Percentiles rank a stretch among this genome's conserved stretches.
These are phyloP conservation scores for Pseudoneurospora amorphoporcata DNA, from an alignment of 495 filamentous ascomycete species.

Conservation along the genomic window DNA sequence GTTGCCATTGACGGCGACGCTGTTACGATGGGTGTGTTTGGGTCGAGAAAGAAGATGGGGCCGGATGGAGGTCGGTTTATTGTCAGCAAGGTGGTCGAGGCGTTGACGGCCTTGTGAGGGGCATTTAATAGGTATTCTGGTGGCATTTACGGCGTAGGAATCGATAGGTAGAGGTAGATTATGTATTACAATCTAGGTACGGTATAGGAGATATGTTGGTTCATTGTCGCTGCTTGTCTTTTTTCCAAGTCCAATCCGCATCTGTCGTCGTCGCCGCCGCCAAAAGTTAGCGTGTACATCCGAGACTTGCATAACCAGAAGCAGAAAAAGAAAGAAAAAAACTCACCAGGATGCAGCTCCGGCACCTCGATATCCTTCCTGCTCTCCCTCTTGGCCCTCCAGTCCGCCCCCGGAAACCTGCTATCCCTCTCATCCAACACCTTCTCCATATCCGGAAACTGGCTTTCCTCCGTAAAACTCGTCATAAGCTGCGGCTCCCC, in stretches of 20 bases:
- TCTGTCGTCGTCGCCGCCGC: background rate
- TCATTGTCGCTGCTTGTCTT: background rate
- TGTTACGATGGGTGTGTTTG: slow-evolving; percentile 48
- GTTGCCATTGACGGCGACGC: slow-evolving; percentile 30
- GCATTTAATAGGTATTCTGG: background rate
- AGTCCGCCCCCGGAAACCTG: slow-evolving; percentile 49
- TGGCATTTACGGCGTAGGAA: background rate
- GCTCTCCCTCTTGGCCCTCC: slow-evolving; percentile 49
- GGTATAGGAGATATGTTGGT: background rate
- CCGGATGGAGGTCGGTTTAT: background rate
- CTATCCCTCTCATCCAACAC: slow-evolving; percentile 53
- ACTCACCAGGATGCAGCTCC: slow-evolving; percentile 43
- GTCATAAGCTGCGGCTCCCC: slow-evolving; percentile 71
- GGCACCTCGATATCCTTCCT: slow-evolving; percentile 51
- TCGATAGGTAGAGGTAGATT: background rate
- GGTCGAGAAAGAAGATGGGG: slow-evolving; percentile 6
- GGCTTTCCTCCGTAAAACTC: slow-evolving; percentile 52
- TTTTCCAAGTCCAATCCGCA: slow-evolving; percentile 13
- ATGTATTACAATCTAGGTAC: background rate
- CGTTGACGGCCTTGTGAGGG: background rate
- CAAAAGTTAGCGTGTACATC: background rate
- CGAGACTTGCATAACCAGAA: background rate
- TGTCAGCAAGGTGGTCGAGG: background rate
- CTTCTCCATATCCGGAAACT: slow-evolving; percentile 49
- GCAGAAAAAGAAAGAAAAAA: slow-evolving; percentile 7